These are phyloP conservation scores for Kokia cookei DNA, from an alignment of 441 rosid species.

Conservation along the genomic window DNA sequence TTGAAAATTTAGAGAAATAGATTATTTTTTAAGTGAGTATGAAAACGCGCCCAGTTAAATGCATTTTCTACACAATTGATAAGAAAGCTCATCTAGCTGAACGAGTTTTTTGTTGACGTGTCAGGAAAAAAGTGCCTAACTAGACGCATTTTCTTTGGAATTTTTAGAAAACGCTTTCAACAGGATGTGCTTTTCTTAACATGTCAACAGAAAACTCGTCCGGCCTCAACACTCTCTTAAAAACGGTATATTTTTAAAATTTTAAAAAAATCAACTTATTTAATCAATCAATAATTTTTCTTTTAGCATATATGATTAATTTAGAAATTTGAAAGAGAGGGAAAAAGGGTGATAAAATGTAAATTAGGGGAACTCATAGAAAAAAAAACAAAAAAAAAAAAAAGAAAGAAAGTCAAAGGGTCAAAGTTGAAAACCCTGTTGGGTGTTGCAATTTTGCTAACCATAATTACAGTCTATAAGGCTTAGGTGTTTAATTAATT, in stretches of 20 bases:
- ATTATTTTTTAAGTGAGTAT: accelerated
- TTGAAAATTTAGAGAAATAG: no score
- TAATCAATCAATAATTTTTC: no score
- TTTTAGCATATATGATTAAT: no score
- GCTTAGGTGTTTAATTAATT: conserved; percentile 16
- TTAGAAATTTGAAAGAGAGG: no score
- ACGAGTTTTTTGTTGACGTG: no score
- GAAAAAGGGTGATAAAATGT: no score
- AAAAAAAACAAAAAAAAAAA: not conserved
- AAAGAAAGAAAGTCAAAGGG: conserved; percentile 51
- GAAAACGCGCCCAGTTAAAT: accelerated
- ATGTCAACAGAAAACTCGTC: accelerated
- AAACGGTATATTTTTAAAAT: no score
- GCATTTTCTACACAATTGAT: accelerated
- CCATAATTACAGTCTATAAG: conserved; percentile 8
- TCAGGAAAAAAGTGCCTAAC: no score
- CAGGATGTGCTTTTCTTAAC: accelerated
- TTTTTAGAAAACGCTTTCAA: accelerated
- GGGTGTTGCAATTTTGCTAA: conserved; percentile 4
- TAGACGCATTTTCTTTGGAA: accelerated
- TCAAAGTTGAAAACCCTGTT: conserved; percentile 49
- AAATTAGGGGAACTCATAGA: not conserved
- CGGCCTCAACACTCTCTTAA: accelerated
- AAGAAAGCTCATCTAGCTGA: no score
- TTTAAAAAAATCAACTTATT: no score